Conservation (phyloP, 208 protist species). For the Herpetomonas tarakana region DNA sequence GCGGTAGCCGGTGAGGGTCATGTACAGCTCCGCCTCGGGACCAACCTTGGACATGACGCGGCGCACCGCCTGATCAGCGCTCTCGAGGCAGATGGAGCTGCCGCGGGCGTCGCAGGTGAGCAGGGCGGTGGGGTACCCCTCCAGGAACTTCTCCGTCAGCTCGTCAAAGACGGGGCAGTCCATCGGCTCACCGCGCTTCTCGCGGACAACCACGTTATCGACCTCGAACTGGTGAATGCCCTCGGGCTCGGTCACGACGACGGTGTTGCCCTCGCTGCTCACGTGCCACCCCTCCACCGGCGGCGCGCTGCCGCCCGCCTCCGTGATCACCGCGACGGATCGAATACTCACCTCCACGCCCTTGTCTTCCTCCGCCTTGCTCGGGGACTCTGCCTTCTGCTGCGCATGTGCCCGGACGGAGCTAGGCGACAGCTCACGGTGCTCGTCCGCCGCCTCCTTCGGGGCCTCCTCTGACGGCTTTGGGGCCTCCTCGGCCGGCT, state of each 20-base stretch:
- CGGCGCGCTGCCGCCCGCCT: slow-evolving; percentile 15
- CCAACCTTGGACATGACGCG: slow-evolving; percentile 26
- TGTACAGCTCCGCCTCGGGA: slow-evolving; percentile 25
- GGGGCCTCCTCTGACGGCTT: background rate
- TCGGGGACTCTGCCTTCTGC: background rate
- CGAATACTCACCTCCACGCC: background rate
- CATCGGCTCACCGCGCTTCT: slow-evolving; percentile 21
- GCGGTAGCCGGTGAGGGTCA: slow-evolving; percentile 34
- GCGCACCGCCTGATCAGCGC: slow-evolving; percentile 49
- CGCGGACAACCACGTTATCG: slow-evolving; percentile 44
- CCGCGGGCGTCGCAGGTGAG: slow-evolving; percentile 46
- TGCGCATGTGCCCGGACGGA: background rate
- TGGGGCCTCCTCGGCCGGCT: slow-evolving; percentile 2
- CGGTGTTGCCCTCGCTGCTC: slow-evolving; percentile 9
- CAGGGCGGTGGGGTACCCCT: slow-evolving; percentile 49
- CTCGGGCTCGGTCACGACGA: slow-evolving; percentile 39
- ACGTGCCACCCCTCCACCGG: slow-evolving; percentile 40
- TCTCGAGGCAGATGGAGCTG: slow-evolving; percentile 31
- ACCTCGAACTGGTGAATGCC: slow-evolving; percentile 29
- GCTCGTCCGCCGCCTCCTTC: background rate
- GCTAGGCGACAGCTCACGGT: background rate
- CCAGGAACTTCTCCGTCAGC: slow-evolving; percentile 31
- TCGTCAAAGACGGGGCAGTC: slow-evolving; percentile 33
- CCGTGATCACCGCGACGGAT: slow-evolving; percentile 42
- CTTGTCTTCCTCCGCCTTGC: slow-evolving; percentile 1